Base-by-base conservation (phyloP, 345 rosid species). In the Passiflora organensis region DNA sequence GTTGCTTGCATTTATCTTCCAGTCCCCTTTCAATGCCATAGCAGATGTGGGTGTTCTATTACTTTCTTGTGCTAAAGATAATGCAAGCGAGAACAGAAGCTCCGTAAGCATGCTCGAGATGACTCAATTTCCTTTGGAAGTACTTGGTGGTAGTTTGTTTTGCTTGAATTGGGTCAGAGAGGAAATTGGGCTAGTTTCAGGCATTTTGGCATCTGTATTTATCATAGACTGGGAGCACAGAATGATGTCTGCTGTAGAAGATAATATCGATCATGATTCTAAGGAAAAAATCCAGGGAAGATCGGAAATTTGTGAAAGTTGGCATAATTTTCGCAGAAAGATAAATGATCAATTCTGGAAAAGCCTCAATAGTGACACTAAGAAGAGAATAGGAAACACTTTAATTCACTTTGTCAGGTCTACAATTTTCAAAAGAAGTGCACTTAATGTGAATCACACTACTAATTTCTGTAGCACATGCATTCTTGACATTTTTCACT, bases 201-300 rank as follows among this genome's bases (percentile, higher is more conserved):
- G 70, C 55, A 70, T 86, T 67, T 57, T 76, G 57, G 82, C 89
- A 51, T 80, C 81, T 36, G 43, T 84, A 34, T 84, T 76, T 70
- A 69, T 86, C 44, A 80, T 86, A 51, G 65, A 71, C 64, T 81
- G 94, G 89, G 96, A 93, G 72, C 53, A 69, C 48, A 63, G 76
- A 75, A 72, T 86, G 68, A 64, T 51, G 55, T 58, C 58, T 20
- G 56, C 64, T 3, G 23, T 71, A 62, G 82, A 66, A 45, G 57
- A 75, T 56, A 32, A 56, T n/a, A 45, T 72, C 51, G 70, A 49
- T 58, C 73, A 56, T 45, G 82, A 72, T 59, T 58, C 59, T 10
- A 44, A 65, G 60, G 64, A 66, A 59, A 68, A 53, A 63, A 59
- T 66, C 37, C 68, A 59, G 51, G 69, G 63, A 19, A 72, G 91